A percentile compares a stretch with the other conserved stretches of the same genome.
phyloP scores from a whole-genome alignment of 2,329 filamentous ascomycete genomes.

The Botrytis pseudocinerea region DNA sequence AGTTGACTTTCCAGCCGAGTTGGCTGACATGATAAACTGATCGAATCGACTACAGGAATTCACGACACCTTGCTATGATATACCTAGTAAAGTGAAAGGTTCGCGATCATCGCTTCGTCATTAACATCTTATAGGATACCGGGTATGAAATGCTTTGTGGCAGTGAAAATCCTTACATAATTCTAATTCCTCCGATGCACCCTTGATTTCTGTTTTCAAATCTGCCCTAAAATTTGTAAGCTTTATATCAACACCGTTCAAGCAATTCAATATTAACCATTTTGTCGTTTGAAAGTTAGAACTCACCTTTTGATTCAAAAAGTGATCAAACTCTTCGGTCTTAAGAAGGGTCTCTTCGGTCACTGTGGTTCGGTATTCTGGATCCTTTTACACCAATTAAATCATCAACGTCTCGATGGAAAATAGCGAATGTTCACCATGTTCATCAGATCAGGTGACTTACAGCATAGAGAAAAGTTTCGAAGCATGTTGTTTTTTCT shows the following conservation, averaged over 20 bases:
- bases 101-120: background rate
- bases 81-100: background rate
- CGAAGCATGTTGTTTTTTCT: background rate
- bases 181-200: background rate
- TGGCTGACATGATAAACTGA: background rate
- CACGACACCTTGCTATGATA: background rate
- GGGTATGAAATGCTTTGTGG: background rate
- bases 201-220: background rate
- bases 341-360: background rate
- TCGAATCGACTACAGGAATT: too few relatives aligned
- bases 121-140: background rate
- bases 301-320: background rate
- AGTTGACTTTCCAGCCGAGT: background rate
- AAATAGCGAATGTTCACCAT: accelerated
- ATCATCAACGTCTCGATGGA: background rate
- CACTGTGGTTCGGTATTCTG: background rate
- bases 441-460: background rate
- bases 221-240: background rate
- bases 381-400: background rate
- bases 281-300: background rate
- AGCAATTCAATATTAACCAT: background rate
- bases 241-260: background rate
- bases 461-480: background rate
- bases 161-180: background rate
- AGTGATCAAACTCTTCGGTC: background rate